A percentile compares a stretch with the other conserved stretches of the same genome.
phyloP scores from a whole-genome alignment of 176 grass and related monocot genomes.

The Puccinellia tenuiflora region DNA sequence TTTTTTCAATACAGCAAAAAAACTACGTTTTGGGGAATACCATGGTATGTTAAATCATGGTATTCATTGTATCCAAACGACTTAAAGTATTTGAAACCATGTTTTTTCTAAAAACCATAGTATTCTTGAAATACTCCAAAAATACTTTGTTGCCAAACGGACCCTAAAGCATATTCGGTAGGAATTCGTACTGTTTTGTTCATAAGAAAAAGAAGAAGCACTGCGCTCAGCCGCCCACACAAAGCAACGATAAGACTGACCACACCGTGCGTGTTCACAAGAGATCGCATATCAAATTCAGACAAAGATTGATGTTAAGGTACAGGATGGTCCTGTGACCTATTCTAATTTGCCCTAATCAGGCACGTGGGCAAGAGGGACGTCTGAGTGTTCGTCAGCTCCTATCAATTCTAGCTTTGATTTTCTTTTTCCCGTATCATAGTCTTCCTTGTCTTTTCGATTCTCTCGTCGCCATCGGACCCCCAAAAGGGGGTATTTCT shows the following conservation, averaged over 20 bases:
- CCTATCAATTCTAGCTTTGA: not conserved
- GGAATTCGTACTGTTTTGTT: too few species aligned
- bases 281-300: not conserved
- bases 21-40: too few species aligned
- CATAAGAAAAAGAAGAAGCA: not conserved
- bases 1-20: too few species aligned
- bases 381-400: not conserved
- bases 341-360: not conserved
- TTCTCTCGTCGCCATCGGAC: not conserved
- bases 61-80: too few species aligned
- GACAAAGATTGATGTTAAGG: conserved; percentile 25
- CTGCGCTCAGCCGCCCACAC: not conserved
- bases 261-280: not conserved
- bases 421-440: not conserved
- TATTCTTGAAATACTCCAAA: too few species aligned
- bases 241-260: not conserved
- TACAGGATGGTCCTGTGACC: not conserved
- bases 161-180: too few species aligned
- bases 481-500: not conserved
- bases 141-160: too few species aligned
- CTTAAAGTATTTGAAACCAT: too few species aligned
- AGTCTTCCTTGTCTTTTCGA: not conserved
- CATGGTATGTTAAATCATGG: too few species aligned
- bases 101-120: too few species aligned
- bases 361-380: conserved; percentile 28